Conservation (phyloP, 139 green algal genomes). For the Chlorella sorokiniana region DNA sequence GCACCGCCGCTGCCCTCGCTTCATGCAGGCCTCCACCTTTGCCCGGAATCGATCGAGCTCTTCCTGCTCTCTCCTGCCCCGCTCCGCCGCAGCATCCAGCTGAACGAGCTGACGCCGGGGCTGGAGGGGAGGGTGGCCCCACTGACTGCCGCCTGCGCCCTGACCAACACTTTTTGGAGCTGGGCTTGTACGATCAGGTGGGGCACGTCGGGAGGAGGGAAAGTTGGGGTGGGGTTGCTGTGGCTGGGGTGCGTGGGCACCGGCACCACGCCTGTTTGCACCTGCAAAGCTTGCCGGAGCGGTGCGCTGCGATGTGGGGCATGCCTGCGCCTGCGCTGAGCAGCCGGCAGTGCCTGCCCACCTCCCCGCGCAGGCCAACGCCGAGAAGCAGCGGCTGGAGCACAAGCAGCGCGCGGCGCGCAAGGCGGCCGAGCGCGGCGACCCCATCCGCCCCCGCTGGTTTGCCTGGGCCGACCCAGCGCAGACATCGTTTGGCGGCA, state of each 20-base stretch:
- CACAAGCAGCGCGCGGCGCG: slow-evolving; percentile 81
- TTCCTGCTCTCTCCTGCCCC: not conserved
- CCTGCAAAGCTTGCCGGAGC: no score
- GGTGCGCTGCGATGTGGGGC: no score
- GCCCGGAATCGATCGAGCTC: not conserved
- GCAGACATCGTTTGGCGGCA: not conserved
- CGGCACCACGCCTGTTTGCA: no score
- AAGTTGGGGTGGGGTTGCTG: not conserved
- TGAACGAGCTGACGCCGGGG: slow-evolving; percentile 85
- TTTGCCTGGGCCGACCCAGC: slow-evolving; percentile 44
- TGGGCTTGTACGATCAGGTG: slow-evolving; percentile 66
- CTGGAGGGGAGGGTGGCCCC: slow-evolving; percentile 61
- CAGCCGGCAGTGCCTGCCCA: no score
- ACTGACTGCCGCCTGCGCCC: slow-evolving; percentile 83
- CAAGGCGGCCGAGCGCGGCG: slow-evolving; percentile 69
- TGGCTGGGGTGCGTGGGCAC: not conserved
- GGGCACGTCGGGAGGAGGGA: not conserved
- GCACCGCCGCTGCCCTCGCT: no score
- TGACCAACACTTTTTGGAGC: slow-evolving; percentile 74
- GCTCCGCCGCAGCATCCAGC: slow-evolving; percentile 58
- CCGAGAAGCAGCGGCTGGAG: slow-evolving; percentile 87
- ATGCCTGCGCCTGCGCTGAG: no score
- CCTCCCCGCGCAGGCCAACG: slow-evolving; percentile 55
- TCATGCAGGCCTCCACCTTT: not conserved
- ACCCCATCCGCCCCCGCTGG: slow-evolving; percentile 68